Base-by-base conservation (phyloP, 306 rosid genomes). In the Alnus glutinosa region DNA sequence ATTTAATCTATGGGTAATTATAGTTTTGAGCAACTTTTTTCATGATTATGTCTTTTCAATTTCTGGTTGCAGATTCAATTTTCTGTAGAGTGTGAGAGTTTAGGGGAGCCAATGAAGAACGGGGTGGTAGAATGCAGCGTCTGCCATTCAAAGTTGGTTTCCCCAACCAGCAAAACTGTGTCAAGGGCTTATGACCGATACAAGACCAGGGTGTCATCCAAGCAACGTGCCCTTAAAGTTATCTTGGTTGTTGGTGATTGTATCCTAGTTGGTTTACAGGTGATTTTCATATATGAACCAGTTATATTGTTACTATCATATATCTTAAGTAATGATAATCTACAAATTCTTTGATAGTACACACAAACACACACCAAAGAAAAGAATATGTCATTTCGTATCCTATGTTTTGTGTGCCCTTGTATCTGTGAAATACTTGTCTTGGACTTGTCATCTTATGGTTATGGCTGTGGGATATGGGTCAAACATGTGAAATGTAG, bases 101-200 rank as follows among this genome's bases (percentile, higher is more conserved):
- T 57, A 68, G 84, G 89, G 44, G 80, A 50, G 32, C 75, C 73
- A 46, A 85, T 87, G 94, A 92, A 86, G 77, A 93, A 87, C 89
- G 96, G 97, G 86, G 89, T 91, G 94, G 78, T 90, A 82, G 99
- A 96, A 91, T 96, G 99, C 96, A 90, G 91, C 83, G 97, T 92
- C 50, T 96, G 99, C 86, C 99, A 85, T 81, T 91, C 99, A 36
- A 89, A 90, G 87, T 83, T 96, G 94, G 88, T 92, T 82, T 83
- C 98, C 52, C 96, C 97, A 0, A 79, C 86, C 63, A 12, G 89
- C 48, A 96, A 88, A 82, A 46, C 93, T 79, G 78, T 87, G 79
- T 89, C 96, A 7, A 89, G 90, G 91, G 99, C 99, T 47, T 96
- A 96, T 82, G 99, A 96, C 85, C 84, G 89, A 39, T 97, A 91